These are phyloP conservation scores for Glycine tomentella DNA, from an alignment of 306 rosid genomes.

Conservation along the genomic window DNA sequence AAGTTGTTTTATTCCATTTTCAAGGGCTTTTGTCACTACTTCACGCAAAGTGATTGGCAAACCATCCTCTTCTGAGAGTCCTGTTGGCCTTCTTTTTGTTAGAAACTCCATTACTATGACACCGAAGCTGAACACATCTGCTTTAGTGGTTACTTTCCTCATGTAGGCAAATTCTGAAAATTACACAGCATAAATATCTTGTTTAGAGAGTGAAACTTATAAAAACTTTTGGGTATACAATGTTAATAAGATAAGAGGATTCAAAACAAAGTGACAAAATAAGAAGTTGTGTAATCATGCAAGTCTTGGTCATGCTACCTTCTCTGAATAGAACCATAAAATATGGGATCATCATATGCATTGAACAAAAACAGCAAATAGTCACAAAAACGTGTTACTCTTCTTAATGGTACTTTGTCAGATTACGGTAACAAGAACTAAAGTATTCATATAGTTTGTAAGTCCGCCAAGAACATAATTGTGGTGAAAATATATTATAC, in stretches of 20 bases:
- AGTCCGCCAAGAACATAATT: not conserved
- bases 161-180: slow-evolving; percentile 84
- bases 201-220: slow-evolving; percentile 32
- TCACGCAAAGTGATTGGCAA: slow-evolving; percentile 64
- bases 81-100: slow-evolving; percentile 79
- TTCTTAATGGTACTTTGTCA: not conserved
- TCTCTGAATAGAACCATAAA: not conserved
- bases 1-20: slow-evolving; percentile 53
- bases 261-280: not conserved
- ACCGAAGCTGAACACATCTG: slow-evolving; percentile 86
- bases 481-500: slow-evolving; percentile 10
- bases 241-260: not conserved
- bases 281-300: not conserved
- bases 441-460: slow-evolving; percentile 31
- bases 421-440: not conserved
- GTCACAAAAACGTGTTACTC: not conserved
- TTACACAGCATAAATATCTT: slow-evolving; percentile 43
- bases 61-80: slow-evolving; percentile 64
- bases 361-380: not conserved
- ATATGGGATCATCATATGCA: not conserved
- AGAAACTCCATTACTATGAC: slow-evolving; percentile 81
- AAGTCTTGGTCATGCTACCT: slow-evolving; percentile 2
- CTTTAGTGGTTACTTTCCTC: slow-evolving; percentile 77
- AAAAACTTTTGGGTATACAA: not conserved
- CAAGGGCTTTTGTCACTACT: slow-evolving; percentile 65